Percentiles rank a stretch among this genome's conserved stretches.
Conservation (phyloP, 495 filamentous ascomycete genomes). For the Chaetomium tenue region DNA sequence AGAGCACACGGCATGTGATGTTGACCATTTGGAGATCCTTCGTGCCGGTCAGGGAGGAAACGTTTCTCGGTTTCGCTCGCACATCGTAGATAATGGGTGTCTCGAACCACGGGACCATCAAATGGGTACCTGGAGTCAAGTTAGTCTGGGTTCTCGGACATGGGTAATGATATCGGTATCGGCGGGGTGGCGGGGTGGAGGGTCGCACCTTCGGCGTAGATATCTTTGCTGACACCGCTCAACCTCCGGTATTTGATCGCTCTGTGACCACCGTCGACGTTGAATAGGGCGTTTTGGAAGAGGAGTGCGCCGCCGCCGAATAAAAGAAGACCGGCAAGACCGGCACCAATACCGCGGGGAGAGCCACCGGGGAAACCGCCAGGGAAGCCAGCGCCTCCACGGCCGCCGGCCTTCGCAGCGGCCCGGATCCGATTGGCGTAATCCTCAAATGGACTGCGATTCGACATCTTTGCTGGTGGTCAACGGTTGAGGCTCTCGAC, state of each 20-base stretch:
- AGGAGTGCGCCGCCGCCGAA: conserved; percentile 64
- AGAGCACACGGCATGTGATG: conserved; percentile 99
- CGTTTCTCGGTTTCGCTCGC: conserved; percentile 93
- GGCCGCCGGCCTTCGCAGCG: conserved; percentile 27
- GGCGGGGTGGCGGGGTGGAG: neutral
- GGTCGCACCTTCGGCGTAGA: conserved; percentile 84
- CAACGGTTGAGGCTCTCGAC: conserved; percentile 11
- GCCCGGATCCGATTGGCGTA: conserved; percentile 39
- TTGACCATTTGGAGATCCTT: conserved; percentile 99
- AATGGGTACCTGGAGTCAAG: conserved; percentile 70
- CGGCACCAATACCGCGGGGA: conserved; percentile 34
- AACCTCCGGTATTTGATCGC: conserved; percentile 97
- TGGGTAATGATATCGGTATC: neutral
- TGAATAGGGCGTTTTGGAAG: conserved; percentile 88
- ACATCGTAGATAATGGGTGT: conserved; percentile 96
- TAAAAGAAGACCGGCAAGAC: conserved; percentile 43
- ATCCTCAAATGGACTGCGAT: conserved; percentile 48
- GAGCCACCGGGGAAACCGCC: conserved; percentile 42
- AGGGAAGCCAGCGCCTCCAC: conserved; percentile 21
- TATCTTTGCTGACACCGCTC: conserved; percentile 93
- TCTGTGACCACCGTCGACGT: conserved; percentile 98
- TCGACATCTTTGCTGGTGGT: conserved; percentile 45
- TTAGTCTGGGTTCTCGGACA: conserved; percentile 1
- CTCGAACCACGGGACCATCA: conserved; percentile 94
- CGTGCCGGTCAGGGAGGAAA: conserved; percentile 94